Conservation (phyloP, 257 asterid genomes). For the Fraxinus anomala region DNA sequence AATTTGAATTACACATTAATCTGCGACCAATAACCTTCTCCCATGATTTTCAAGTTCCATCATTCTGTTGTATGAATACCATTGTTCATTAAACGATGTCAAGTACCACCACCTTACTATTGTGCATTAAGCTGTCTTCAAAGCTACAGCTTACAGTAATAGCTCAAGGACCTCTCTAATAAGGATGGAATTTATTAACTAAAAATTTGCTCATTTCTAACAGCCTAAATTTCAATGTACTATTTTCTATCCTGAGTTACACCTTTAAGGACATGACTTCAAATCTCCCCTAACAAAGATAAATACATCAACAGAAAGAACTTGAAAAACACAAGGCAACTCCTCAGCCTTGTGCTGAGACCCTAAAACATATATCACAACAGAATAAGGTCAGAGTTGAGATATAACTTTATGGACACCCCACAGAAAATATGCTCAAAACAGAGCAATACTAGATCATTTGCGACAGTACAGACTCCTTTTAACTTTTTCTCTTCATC, state of each 20-base stretch:
- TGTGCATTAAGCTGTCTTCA: not conserved
- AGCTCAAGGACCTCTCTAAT: not conserved
- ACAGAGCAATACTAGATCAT: not conserved
- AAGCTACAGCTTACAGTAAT: too few relatives aligned
- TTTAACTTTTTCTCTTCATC: not conserved
- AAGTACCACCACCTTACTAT: not conserved
- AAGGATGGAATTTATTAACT: not conserved
- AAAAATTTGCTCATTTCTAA: not conserved
- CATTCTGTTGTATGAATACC: not conserved
- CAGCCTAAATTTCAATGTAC: not conserved
- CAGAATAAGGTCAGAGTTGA: not conserved
- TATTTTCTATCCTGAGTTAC: not conserved
- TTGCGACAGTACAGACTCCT: conserved; percentile 2
- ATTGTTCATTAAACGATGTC: not conserved
- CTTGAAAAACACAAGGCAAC: not conserved
- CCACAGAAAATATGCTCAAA: not conserved
- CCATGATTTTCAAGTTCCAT: not conserved
- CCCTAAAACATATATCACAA: not conserved
- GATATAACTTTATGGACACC: not conserved
- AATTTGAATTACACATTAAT: not conserved
- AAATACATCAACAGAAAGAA: not conserved
- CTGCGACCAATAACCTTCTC: not conserved
- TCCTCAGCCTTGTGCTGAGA: conserved; percentile 6
- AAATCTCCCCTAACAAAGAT: not conserved
- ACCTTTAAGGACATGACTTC: not conserved